Base-by-base conservation (phyloP, 352 stramenopile genomes). In the Phytopythium chamaehyphon region DNA sequence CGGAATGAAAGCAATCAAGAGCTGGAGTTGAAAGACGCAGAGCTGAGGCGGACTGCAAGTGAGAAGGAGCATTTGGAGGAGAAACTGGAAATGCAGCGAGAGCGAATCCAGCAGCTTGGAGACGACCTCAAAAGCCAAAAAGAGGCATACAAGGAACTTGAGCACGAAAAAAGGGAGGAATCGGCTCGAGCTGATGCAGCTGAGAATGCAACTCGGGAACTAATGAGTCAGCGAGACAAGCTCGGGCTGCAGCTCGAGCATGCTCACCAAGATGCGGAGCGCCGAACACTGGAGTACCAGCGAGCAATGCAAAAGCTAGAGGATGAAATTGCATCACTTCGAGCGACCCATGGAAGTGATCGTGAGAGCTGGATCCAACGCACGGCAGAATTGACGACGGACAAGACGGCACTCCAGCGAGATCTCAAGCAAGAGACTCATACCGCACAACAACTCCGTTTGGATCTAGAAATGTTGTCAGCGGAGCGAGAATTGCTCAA, bases 321-420 rank as follows among this genome's bases (percentile, higher is more conserved):
- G 16, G 51, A 64, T 5, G 55, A 87, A 44, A 23, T 84, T 4
- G 66, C 81, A 3, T 23, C 39, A 9, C 46, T 78, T 45, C 74
- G 68, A 9, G 45, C 10, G 4, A 56, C 52, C 0, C 66, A 87
- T 18, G 71, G 79, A 21, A 31, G 49, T 9, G 70, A 90, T 21
- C 75, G 69, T 28, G 83, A 89, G 50, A 53, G 65, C 19, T 88
- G 70, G 74, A 90, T 90, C 44, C 64, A 76, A 35, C 73, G 73
- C 15, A 53, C 83, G 22, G 78, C 76, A 5, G 80, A 90, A 19
- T 73, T 85, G 42, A 70, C 73, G 5, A 71, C 78, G 2, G 76
- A 89, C 36, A 82, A 77, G 44, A 62, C 70, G 18, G 58, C 69
- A 8, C 28, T 83, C 0, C 76, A 86, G 28, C 83, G 76, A 24